A percentile compares a stretch with the other conserved stretches of the same genome.
phyloP scores from a whole-genome alignment of 192 early-diverging fungal genomes.

The Umbelopsis isabellina region DNA sequence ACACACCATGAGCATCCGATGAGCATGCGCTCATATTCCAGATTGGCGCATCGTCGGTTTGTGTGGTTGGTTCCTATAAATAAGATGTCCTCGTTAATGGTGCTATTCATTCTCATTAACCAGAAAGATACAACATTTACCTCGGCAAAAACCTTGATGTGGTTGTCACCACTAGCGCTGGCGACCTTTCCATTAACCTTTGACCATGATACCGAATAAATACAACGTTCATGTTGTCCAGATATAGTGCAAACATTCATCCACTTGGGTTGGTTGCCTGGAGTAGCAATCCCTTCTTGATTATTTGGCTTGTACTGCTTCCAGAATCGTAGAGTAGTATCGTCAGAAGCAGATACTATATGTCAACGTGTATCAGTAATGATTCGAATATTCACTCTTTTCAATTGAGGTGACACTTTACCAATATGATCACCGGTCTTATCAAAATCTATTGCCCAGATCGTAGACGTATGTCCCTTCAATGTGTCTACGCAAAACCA shows the following conservation, averaged over 20 bases:
- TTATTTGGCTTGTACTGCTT: conserved; percentile 51
- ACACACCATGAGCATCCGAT: conserved; percentile 78
- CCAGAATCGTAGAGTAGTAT: conserved; percentile 86
- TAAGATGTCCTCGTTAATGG: not conserved
- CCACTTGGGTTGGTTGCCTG: conserved; percentile 65
- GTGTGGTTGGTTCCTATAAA: not conserved
- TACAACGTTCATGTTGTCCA: conserved; percentile 80
- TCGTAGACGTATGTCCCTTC: conserved; percentile 85
- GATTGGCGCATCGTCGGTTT: conserved; percentile 26
- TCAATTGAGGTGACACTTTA: conserved; percentile 12
- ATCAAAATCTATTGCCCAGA: conserved; percentile 94
- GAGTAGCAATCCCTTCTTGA: conserved; percentile 50
- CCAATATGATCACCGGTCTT: conserved; percentile 58
- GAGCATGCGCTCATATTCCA: conserved; percentile 44
- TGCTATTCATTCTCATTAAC: too few relatives aligned
- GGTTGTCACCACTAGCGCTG: conserved; percentile 84
- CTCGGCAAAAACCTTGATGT: conserved; percentile 64
- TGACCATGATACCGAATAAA: conserved; percentile 95
- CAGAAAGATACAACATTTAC: not conserved
- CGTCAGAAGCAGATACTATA: conserved; percentile 83
- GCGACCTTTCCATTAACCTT: conserved; percentile 72
- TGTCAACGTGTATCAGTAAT: not conserved
- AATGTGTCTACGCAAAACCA: conserved; percentile 92
- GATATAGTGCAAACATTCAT: conserved; percentile 67
- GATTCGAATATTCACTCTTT: not conserved